A percentile compares a stretch with the other conserved stretches of the same genome.
phyloP scores from a whole-genome alignment of 306 rosid genomes.

The Canavalia gladiata region DNA sequence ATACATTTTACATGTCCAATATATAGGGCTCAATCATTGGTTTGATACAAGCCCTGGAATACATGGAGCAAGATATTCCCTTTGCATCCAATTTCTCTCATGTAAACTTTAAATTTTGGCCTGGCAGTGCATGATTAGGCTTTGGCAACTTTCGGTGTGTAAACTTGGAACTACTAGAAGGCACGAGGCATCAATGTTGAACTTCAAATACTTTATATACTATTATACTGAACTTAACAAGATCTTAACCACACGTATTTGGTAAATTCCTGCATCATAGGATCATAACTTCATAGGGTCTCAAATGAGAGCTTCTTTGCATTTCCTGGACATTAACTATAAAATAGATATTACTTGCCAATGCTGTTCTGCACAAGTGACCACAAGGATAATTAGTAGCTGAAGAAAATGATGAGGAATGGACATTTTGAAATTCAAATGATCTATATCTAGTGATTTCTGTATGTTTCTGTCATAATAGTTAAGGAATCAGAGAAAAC shows the following conservation, averaged over 20 bases:
- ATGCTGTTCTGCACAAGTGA: constrained; percentile 59
- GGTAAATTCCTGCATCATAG: constrained; percentile 44
- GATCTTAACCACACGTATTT: constrained; percentile 50
- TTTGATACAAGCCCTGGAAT: constrained; percentile 50
- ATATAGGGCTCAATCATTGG: constrained; percentile 45
- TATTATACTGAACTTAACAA: constrained; percentile 39
- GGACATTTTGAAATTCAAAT: not conserved
- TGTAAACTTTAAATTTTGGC: constrained; percentile 52
- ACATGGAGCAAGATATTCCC: constrained; percentile 45
- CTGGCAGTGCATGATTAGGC: constrained; percentile 30
- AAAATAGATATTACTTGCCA: constrained; percentile 55
- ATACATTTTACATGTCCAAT: constrained; percentile 39
- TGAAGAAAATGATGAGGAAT: constrained; percentile 4
- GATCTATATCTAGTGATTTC: not conserved
- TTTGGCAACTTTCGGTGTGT: constrained; percentile 38
- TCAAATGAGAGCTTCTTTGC: constrained; percentile 59
- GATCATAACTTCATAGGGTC: constrained; percentile 57
- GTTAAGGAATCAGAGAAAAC: not conserved
- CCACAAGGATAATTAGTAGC: constrained; percentile 1
- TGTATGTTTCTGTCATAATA: constrained; percentile 8
- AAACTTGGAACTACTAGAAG: constrained; percentile 42
- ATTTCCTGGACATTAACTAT: constrained; percentile 54
- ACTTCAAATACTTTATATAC: constrained; percentile 37
- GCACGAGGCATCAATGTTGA: constrained; percentile 30
- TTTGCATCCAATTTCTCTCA: constrained; percentile 53